Conservation (phyloP, 164 flowering plant genomes). For the Piper longum region DNA sequence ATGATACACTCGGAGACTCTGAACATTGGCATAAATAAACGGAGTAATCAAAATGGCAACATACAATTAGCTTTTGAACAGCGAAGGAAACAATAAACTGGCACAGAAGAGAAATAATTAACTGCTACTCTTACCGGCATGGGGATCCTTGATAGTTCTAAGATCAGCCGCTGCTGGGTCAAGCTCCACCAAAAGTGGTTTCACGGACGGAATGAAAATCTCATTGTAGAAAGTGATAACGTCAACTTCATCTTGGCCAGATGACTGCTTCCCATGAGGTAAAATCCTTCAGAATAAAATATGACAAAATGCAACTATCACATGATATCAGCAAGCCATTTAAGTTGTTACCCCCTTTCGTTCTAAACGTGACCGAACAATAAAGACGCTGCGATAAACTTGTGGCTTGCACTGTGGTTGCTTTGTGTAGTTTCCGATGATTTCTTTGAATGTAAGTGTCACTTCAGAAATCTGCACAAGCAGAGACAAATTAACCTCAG, state of each 20-base stretch:
- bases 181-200: conserved; percentile 70
- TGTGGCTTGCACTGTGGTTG: conserved; percentile 93
- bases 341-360: conserved; percentile 49
- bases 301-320: neutral
- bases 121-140: conserved; percentile 36
- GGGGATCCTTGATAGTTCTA: conserved; percentile 24
- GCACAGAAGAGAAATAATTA: conserved; percentile 17
- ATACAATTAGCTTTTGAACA: neutral
- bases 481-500: neutral
- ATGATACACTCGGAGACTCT: conserved; percentile 60
- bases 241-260: conserved; percentile 72
- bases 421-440: conserved; percentile 71
- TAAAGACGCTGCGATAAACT: conserved; percentile 78
- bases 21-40: conserved; percentile 51
- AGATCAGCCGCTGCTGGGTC: conserved; percentile 44
- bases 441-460: conserved; percentile 69
- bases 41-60: neutral
- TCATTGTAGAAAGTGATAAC: conserved; percentile 88
- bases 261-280: conserved; percentile 31
- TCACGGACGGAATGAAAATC: conserved; percentile 71
- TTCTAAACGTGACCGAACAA: conserved; percentile 55
- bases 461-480: conserved; percentile 69
- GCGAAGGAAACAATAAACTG: neutral
- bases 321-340: neutral
- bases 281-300: neutral